These are phyloP conservation scores for Vaucheria bursata DNA, from an alignment of 352 stramenopile species.

Conservation along the genomic window DNA sequence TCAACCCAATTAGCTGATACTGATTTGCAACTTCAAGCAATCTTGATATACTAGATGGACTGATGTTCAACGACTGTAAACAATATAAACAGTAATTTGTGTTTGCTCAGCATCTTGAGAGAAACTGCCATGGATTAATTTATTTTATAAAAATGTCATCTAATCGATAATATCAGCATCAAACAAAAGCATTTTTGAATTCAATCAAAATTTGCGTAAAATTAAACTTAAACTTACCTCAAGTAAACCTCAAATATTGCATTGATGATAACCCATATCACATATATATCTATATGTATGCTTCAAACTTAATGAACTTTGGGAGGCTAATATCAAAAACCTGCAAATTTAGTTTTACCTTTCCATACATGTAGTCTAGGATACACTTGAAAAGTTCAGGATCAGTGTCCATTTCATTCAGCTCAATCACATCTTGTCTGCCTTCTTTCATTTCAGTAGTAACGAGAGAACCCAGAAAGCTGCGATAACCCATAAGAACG, in stretches of 20 bases:
- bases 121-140: too few relatives aligned
- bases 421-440: slow-evolving; percentile 30
- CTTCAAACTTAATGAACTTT: not conserved
- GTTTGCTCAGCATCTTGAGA: too few relatives aligned
- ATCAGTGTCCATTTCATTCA: slow-evolving; percentile 26
- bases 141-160: slow-evolving; percentile 11
- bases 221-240: too few relatives aligned
- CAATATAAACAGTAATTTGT: not conserved
- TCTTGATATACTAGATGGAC: not conserved
- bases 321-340: too few relatives aligned
- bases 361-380: slow-evolving; percentile 47
- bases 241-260: too few relatives aligned
- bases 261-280: not conserved
- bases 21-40: slow-evolving; percentile 2
- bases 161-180: not conserved
- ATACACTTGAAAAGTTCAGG: slow-evolving; percentile 34
- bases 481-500: slow-evolving; percentile 34
- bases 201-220: too few relatives aligned
- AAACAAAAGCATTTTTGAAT: too few relatives aligned
- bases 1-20: not conserved
- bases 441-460: slow-evolving; percentile 29
- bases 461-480: slow-evolving; percentile 34
- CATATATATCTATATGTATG: not conserved
- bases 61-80: not conserved
- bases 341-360: slow-evolving; percentile 1